Conservation (phyloP, 1,139 yeast species). For the Suhomyces bokatorum region DNA sequence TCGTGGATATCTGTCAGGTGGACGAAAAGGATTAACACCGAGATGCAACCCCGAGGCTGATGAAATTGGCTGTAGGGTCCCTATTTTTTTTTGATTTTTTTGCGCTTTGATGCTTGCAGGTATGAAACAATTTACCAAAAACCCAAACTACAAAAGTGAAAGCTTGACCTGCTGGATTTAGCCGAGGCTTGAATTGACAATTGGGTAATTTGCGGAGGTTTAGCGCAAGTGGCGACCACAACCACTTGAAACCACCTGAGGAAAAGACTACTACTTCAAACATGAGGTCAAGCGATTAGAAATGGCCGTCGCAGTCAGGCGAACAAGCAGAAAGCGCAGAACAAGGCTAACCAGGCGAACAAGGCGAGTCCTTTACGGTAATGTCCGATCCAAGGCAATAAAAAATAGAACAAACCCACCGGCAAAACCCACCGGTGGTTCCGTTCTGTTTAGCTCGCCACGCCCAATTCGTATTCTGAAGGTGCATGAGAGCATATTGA, state of each 20-base stretch:
- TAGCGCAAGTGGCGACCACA: neutral
- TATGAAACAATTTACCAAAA: neutral
- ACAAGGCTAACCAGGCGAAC: neutral
- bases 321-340: too few species aligned
- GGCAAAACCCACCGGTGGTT: neutral
- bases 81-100: neutral
- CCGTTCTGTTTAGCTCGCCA: neutral
- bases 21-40: slow-evolving; percentile 3
- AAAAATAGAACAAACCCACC: neutral
- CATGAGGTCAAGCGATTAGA: too few species aligned
- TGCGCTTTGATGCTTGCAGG: neutral
- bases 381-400: neutral
- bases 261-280: neutral
- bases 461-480: neutral
- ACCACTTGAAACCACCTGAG: neutral
- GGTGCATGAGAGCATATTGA: neutral
- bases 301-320: too few species aligned
- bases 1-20: slow-evolving; percentile 1
- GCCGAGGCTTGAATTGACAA: neutral
- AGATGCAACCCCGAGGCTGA: slow-evolving; percentile 1
- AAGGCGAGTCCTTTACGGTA: neutral
- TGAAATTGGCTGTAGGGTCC: slow-evolving; percentile 1
- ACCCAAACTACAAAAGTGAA: slow-evolving; percentile 2
- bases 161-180: slow-evolving; percentile 1
- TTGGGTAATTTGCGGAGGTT: neutral